Conservation (phyloP, 2,329 filamentous ascomycete species). For the Didymella glomerata region DNA sequence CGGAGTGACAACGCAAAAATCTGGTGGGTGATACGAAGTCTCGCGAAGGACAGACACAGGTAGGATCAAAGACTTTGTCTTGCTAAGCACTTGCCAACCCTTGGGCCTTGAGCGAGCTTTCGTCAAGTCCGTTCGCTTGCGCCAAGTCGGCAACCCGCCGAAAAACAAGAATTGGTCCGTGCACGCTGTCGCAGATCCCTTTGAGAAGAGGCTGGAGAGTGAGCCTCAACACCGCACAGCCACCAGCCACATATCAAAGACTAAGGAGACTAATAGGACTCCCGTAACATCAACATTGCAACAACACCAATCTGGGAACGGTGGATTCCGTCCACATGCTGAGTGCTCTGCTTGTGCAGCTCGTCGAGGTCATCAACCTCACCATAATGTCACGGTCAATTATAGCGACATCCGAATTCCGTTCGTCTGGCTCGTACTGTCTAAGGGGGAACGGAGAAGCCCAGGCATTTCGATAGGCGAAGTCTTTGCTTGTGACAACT, state of each 20-base stretch:
- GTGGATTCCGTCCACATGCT: neutral
- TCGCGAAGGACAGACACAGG: neutral
- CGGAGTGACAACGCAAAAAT: neutral
- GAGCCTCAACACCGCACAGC: slow-evolving; percentile 16
- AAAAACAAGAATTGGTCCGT: neutral
- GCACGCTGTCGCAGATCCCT: slow-evolving; percentile 4
- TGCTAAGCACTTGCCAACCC: neutral
- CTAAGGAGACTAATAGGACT: neutral
- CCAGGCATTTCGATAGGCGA: neutral
- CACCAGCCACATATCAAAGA: slow-evolving; percentile 19
- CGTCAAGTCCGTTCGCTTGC: neutral
- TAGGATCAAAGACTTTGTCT: neutral
- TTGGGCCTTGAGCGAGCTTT: neutral
- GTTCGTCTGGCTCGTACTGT: neutral
- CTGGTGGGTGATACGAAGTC: neutral
- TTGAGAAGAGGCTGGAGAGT: slow-evolving; percentile 9
- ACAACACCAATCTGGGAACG: neutral
- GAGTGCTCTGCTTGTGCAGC: neutral
- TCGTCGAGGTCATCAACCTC: neutral
- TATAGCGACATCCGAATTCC: neutral
- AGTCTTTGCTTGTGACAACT: neutral
- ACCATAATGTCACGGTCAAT: neutral
- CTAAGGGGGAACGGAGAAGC: neutral
- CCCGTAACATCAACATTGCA: neutral
- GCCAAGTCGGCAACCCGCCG: slow-evolving; percentile 2